Evolutionary conservation across 805 yeast genomes (phyloP), one percentile per base, ranked within the genome.

Genomic region (Lipomyces chichibuensis): DNA sequence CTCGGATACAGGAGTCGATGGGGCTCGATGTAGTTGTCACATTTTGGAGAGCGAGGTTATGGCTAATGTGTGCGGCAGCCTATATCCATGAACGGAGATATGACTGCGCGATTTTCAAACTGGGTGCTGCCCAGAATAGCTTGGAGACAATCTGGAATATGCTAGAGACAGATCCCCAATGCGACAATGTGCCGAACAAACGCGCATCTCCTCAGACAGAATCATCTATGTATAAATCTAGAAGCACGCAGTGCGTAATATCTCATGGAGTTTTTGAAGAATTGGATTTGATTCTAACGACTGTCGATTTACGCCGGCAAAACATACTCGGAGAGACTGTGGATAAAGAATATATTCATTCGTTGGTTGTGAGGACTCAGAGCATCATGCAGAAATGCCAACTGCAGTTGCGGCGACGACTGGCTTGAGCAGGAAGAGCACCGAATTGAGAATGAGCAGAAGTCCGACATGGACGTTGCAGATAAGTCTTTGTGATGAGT

Each of bases 11-110:
- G 7, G 43, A 25, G 17, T 20, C 43, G 4, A 20, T 35, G 35
- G 56, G 20, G 17, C 17, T 23, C 8, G 53, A 55, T 2, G 49
- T 2, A 8, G 49, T 65, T 23, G n/a, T 52, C 13, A 37, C 46
- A 1, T 62, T 65, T 17, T 65, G 66, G 66, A 57, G 49, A 25
- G 69, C 63, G 17, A 51, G 65, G 20, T 17, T 54, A 25, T 6
- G 32, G 32, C n/a, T 65, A 3, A 23, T 65, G 23, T 54, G 61
- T 43, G 60, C 69, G 6, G 51, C 64, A n/a, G 33, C 56, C 4
- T 63, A 57, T 37, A 11, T 59, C 14, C 27, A 56, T 39, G 9
- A 20, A 13, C 14, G 25, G 25, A 27, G 55, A 27, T 37, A 55
- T 14, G 69, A 65, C 9, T 13, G 60, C 27, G 65, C 65, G 33